Evolutionary conservation across 768 basidiomycete species (phyloP).

Genomic region (Tephrocybe sp.): DNA sequence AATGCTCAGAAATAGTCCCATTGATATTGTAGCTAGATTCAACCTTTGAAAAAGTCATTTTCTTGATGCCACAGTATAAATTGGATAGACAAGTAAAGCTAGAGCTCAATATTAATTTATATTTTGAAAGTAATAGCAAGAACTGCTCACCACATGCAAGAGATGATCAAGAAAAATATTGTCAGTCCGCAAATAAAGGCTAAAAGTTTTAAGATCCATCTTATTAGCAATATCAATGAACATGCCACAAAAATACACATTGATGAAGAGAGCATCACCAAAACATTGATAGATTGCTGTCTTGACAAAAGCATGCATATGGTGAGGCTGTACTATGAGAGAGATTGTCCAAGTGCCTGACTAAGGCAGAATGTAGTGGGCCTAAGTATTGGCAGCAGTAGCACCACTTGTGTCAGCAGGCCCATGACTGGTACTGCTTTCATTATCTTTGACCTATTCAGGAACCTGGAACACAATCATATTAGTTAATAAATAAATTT

Average conservation of each 20-base stretch:
- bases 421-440: no score
- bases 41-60: background rate
- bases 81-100: background rate
- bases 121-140: background rate
- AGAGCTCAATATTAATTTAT: background rate
- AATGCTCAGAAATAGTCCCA: background rate
- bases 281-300: constrained; percentile 5
- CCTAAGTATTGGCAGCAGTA: no score
- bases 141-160: background rate
- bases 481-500: no score
- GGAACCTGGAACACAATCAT: no score
- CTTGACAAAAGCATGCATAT: constrained; percentile 2
- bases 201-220: background rate
- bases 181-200: background rate
- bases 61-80: background rate
- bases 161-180: background rate
- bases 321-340: constrained; percentile 5
- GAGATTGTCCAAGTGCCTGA: background rate
- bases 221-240: background rate
- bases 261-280: constrained; percentile 6
- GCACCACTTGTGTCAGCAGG: no score
- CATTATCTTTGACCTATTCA: no score
- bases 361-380: constrained; percentile 2
- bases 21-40: background rate
- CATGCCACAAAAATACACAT: background rate